Evolutionary conservation across 2,329 filamentous ascomycete species (phyloP).

Genomic region (Penicillium polonicum): DNA sequence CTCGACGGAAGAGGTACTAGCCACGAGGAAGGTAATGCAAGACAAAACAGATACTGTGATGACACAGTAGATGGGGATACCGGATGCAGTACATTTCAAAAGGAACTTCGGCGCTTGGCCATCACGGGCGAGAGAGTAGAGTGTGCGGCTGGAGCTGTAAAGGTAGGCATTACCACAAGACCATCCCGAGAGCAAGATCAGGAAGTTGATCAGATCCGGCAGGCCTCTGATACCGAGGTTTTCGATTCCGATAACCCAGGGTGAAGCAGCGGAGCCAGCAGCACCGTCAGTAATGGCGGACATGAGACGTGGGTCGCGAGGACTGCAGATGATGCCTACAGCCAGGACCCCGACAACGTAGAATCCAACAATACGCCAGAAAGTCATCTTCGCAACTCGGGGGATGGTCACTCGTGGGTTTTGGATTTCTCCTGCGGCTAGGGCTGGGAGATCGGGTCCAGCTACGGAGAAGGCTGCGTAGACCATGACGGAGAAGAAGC

Average conservation of each 20-base stretch:
- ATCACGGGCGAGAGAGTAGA: constrained; percentile 50
- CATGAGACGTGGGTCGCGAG: constrained; percentile 60
- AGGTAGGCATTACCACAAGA: constrained; percentile 68
- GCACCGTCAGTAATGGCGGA: constrained; percentile 57
- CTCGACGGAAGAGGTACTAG: constrained; percentile 60
- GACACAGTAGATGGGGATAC: constrained; percentile 72
- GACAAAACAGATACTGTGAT: constrained; percentile 62
- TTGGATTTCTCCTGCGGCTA: constrained; percentile 64
- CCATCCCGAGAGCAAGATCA: constrained; percentile 70
- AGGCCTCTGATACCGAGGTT: constrained; percentile 65
- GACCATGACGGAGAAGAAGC: constrained; percentile 70
- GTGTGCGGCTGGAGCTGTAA: constrained; percentile 52
- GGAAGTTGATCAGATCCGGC: constrained; percentile 69
- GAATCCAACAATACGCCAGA: constrained; percentile 73
- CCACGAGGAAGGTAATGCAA: constrained; percentile 68
- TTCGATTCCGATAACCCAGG: constrained; percentile 71
- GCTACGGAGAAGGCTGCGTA: constrained; percentile 64
- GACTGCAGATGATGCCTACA: constrained; percentile 67
- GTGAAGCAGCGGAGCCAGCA: constrained; percentile 65
- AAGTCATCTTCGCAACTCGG: constrained; percentile 70
- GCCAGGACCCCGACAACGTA: constrained; percentile 71
- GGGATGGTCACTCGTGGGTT: constrained; percentile 69
- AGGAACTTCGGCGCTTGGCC: constrained; percentile 56
- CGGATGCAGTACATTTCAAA: constrained; percentile 57
- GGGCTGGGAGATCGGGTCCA: constrained; percentile 61